These are phyloP conservation scores for Fusarium sp. DNA, from an alignment of 2,329 filamentous ascomycete genomes.

Conservation along the genomic window DNA sequence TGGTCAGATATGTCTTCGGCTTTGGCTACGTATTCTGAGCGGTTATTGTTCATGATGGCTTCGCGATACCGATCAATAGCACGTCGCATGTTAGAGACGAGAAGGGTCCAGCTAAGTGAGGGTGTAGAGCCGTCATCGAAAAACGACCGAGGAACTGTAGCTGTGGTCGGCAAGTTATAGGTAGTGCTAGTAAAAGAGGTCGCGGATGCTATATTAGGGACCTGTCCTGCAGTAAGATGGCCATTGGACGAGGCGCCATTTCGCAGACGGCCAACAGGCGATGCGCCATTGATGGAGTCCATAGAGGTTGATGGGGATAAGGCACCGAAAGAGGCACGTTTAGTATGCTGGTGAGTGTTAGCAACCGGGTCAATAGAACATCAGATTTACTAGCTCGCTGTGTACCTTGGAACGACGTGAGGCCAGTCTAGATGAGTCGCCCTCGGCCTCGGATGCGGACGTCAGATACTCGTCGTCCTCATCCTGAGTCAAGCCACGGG, in stretches of 20 bases:
- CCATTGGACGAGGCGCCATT: constrained; percentile 64
- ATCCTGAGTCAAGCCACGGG: constrained; percentile 79
- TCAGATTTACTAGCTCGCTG: neutral
- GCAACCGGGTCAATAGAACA: neutral
- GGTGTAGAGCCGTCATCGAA: constrained; percentile 88
- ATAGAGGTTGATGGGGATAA: constrained; percentile 89
- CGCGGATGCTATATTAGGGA: constrained; percentile 65
- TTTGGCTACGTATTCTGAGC: constrained; percentile 89
- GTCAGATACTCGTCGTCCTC: constrained; percentile 88
- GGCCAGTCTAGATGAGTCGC: constrained; percentile 73
- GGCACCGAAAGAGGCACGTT: constrained; percentile 75
- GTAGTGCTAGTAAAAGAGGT: constrained; percentile 70
- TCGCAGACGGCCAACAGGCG: constrained; percentile 66
- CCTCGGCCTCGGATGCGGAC: constrained; percentile 88
- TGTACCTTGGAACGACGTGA: constrained; percentile 76
- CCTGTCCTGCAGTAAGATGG: constrained; percentile 48
- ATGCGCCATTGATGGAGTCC: constrained; percentile 83
- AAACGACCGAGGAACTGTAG: constrained; percentile 79
- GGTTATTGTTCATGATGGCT: constrained; percentile 82
- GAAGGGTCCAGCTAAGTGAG: constrained; percentile 85
- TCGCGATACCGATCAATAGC: constrained; percentile 91
- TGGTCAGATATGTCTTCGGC: constrained; percentile 99
- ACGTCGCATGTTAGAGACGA: constrained; percentile 92
- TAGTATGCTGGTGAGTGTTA: constrained; percentile 58
- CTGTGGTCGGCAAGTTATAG: constrained; percentile 66